Evolutionary conservation across 495 filamentous ascomycete species (phyloP).

Genomic region (Geoglossum glabrum): DNA sequence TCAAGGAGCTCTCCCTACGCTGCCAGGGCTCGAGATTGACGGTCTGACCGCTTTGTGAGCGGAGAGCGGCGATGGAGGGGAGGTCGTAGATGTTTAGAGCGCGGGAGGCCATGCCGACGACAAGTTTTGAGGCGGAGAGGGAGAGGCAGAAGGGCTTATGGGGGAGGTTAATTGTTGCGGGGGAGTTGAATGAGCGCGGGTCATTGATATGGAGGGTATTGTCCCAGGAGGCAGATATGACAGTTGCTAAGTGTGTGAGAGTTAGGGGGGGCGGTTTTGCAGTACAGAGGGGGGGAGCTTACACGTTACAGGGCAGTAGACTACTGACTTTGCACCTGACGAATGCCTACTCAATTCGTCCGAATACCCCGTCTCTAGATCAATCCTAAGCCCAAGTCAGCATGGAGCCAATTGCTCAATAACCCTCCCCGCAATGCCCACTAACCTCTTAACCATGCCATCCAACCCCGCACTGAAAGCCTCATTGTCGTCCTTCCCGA

Average conservation of each 20-base stretch:
- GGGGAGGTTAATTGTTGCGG: slow-evolving; percentile 44
- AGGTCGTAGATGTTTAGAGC: slow-evolving; percentile 86
- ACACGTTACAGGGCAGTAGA: slow-evolving; percentile 60
- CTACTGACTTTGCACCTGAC: slow-evolving; percentile 59
- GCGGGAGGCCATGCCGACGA: slow-evolving; percentile 90
- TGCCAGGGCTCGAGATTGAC: slow-evolving; percentile 65
- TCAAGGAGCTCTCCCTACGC: slow-evolving; percentile 71
- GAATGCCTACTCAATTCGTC: slow-evolving; percentile 59
- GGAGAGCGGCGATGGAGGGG: slow-evolving; percentile 31
- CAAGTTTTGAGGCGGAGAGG: slow-evolving; percentile 58
- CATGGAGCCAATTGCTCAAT: too few species aligned
- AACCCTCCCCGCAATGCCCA: slow-evolving; percentile 22
- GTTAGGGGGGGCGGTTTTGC: neutral
- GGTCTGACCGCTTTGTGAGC: slow-evolving; percentile 27
- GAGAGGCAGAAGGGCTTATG: slow-evolving; percentile 79
- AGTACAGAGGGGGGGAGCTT: slow-evolving; percentile 17
- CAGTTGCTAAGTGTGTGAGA: neutral
- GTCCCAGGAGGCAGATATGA: slow-evolving; percentile 90
- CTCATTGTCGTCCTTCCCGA: slow-evolving; percentile 57
- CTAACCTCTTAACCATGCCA: slow-evolving; percentile 57
- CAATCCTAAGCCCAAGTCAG: slow-evolving; percentile 32
- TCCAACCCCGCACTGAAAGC: slow-evolving; percentile 75
- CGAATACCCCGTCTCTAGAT: slow-evolving; percentile 50
- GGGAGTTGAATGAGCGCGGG: slow-evolving; percentile 16
- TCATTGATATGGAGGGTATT: slow-evolving; percentile 63